phyloP scores from a whole-genome alignment of 2,329 filamentous ascomycete genomes.

The Exophiala mesophila region DNA sequence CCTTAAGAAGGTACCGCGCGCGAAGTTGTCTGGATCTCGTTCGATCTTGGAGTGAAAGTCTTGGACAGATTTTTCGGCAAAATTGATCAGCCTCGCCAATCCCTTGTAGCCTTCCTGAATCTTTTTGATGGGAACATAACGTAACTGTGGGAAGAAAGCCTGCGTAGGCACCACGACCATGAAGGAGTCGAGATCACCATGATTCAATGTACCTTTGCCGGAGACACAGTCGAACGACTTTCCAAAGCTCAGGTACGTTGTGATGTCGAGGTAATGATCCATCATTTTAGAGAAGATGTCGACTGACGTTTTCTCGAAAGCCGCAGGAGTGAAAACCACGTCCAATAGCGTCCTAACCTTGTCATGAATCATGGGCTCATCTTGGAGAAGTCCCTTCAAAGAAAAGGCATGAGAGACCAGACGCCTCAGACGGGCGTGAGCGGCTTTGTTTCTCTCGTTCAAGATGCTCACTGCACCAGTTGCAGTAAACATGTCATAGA shows the following conservation, averaged over 20 bases:
- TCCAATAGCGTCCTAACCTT: slow-evolving; percentile 3
- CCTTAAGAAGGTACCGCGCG: slow-evolving; percentile 4
- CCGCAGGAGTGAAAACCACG: slow-evolving; percentile 6
- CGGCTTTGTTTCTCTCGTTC: slow-evolving; percentile 17
- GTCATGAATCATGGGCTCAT: slow-evolving; percentile 5
- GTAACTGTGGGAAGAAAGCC: slow-evolving; percentile 10
- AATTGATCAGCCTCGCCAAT: slow-evolving; percentile 10
- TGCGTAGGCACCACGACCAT: slow-evolving; percentile 8
- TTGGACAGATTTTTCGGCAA: slow-evolving; percentile 2
- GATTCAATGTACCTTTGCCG: slow-evolving; percentile 1
- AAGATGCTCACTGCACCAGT: slow-evolving; percentile 7
- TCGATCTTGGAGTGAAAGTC: slow-evolving; percentile 6
- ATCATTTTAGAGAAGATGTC: slow-evolving; percentile 7
- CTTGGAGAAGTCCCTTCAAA: slow-evolving; percentile 8
- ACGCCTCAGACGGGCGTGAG: slow-evolving; percentile 29
- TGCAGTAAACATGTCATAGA: slow-evolving; percentile 12
- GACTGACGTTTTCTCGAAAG: slow-evolving; percentile 2
- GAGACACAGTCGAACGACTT: slow-evolving; percentile 11
- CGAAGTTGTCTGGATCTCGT: background rate
- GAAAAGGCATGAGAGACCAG: slow-evolving; percentile 39
- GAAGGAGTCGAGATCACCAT: slow-evolving; percentile 9
- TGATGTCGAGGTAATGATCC: slow-evolving; percentile 12
- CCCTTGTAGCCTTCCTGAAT: slow-evolving; percentile 11
- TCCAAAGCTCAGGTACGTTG: slow-evolving; percentile 8
- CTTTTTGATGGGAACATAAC: slow-evolving; percentile 8